Conservation (phyloP, 805 yeast genomes). For the Middelhovenomyces tepae region DNA sequence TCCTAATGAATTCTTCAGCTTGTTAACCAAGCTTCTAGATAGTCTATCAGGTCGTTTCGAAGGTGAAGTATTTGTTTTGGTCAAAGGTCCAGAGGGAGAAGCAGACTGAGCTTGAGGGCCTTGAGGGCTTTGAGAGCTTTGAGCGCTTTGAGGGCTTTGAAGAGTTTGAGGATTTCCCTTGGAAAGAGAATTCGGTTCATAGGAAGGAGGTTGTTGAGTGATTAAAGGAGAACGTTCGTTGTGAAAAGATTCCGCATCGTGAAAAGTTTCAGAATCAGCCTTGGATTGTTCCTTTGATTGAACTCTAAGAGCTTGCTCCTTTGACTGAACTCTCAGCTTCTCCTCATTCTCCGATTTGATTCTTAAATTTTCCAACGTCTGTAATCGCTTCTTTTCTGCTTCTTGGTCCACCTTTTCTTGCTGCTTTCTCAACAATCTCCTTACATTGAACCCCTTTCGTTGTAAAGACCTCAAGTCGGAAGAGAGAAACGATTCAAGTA, state of each 20-base stretch:
- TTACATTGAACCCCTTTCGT: conserved; percentile 32
- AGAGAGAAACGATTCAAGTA: conserved; percentile 29
- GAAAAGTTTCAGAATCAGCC: not conserved
- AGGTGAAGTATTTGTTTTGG: no score
- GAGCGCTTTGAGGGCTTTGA: no score
- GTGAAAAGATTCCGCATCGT: no score
- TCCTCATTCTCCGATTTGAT: conserved; percentile 11
- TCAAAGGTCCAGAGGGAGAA: no score
- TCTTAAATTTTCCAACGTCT: no score
- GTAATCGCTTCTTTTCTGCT: conserved; percentile 9
- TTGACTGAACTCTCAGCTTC: conserved; percentile 9
- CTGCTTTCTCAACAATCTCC: conserved; percentile 22
- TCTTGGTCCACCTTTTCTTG: conserved; percentile 17
- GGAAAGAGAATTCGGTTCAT: no score
- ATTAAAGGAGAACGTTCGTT: no score
- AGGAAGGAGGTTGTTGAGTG: not conserved
- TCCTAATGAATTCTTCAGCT: not conserved
- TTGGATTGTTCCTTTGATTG: conserved; percentile 1
- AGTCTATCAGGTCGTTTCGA: no score
- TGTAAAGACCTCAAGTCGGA: conserved; percentile 24
- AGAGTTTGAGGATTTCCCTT: no score
- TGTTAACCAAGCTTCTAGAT: not conserved
- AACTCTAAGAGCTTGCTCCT: conserved; percentile 5
- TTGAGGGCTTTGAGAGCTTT: no score
- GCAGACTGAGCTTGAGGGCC: no score